phyloP scores from a whole-genome alignment of 176 grass and related monocot species.

The Paspalum notatum region DNA sequence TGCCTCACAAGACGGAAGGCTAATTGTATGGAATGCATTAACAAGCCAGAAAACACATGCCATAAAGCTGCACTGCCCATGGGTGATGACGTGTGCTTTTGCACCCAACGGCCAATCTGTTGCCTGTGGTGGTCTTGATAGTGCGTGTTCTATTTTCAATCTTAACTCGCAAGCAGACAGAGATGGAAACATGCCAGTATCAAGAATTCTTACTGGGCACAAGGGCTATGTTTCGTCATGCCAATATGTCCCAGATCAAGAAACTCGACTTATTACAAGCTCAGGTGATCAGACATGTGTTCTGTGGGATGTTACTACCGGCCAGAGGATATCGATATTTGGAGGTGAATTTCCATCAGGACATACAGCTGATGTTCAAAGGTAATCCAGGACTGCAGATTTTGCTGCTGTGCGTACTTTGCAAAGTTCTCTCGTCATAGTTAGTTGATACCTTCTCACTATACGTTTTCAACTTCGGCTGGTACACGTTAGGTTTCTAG shows the following conservation, averaged over 20 bases:
- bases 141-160: slow-evolving; percentile 98
- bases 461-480: neutral
- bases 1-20: slow-evolving; percentile 84
- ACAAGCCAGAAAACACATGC: slow-evolving; percentile 99
- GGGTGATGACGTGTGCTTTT: slow-evolving; percentile 98
- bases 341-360: slow-evolving; percentile 99
- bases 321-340: slow-evolving; percentile 94
- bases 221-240: slow-evolving; percentile 97
- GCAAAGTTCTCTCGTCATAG: neutral
- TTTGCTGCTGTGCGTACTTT: slow-evolving; percentile 3
- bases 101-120: slow-evolving; percentile 95
- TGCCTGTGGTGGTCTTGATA: slow-evolving; percentile 98
- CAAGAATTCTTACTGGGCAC: slow-evolving; percentile 87
- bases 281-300: slow-evolving; percentile 95
- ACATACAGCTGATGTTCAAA: slow-evolving; percentile 92
- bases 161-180: slow-evolving; percentile 85
- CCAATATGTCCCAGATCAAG: slow-evolving; percentile 92
- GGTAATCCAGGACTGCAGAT: slow-evolving; percentile 46
- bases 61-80: slow-evolving; percentile 93
- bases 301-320: slow-evolving; percentile 96
- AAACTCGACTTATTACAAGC: slow-evolving; percentile 82
- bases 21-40: slow-evolving; percentile 99
- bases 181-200: slow-evolving; percentile 87
- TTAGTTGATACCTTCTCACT: slow-evolving; percentile 13
- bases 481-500: neutral